Base-by-base conservation (phyloP, 2,329 filamentous ascomycete species). In the Ceratocystis lukuohia region DNA sequence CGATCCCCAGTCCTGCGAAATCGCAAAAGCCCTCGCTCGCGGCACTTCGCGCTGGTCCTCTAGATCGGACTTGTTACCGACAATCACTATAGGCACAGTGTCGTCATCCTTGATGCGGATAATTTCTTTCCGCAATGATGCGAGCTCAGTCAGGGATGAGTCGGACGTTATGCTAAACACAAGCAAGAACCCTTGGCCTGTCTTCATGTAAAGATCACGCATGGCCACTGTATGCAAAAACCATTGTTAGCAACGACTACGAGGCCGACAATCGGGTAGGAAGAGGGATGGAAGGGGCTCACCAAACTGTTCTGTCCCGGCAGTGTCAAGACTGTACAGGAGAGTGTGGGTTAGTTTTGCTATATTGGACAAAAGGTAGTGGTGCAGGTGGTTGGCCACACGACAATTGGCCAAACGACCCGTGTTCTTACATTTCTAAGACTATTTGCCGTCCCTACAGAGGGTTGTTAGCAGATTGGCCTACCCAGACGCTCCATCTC, bases 301-400 rank as follows among this genome's bases (percentile, higher is more conserved):
- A 93, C 89, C 93, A 77, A 96, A 96, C 75, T 96, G 91, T 75
- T 96, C 91, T 70, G 91, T 96, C 68, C 91, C 91, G 70, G 91
- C 91, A 61, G 91, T 96, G 74, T 96, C 91, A 72, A 96, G 84
- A 74, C 87, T 89, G 73, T 65, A 64, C 22, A 37, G 15, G 3
- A n/a, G 41, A 17, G 57, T 12, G 28, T 37, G 48, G 25, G 10
- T 10, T n/a, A n/a, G 8, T 15, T 30, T 64, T 64, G 46, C n/a
- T 41, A 45, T 25, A n/a, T 20, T 12, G 1, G 28, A 10, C 28
- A 22, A 48, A 6, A 28, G 10, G 45, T 1, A 28, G 2, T 20
- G 45, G 17, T 2, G 12, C 30, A 61, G 30, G 10, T 5, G 57
- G 50, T 33, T 33, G 41, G 20, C 22, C 37, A 7, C 6, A 33